Percentiles rank a stretch among this genome's conserved stretches.
Conservation (phyloP, 257 asterid species). For the Fraxinus cuspidata region DNA sequence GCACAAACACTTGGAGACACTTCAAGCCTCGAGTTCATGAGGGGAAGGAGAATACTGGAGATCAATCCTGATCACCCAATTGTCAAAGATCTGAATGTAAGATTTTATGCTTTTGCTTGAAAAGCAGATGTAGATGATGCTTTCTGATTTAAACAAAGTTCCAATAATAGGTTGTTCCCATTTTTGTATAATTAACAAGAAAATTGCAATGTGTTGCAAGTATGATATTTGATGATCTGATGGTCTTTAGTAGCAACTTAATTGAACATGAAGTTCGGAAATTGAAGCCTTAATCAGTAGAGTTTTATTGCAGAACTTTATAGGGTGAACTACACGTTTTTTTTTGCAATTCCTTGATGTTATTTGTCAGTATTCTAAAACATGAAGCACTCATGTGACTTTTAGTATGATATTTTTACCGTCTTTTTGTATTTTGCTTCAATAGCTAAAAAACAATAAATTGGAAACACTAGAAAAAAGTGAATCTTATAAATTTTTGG, state of each 20-base stretch:
- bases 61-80: slow-evolving; percentile 96
- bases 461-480: neutral
- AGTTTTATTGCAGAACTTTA: neutral
- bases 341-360: neutral
- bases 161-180: neutral
- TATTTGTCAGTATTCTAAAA: too few relatives aligned
- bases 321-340: neutral
- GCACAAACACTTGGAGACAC: slow-evolving; percentile 98
- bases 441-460: neutral
- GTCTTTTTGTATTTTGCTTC: neutral
- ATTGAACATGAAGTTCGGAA: neutral
- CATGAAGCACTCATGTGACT: neutral
- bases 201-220: neutral
- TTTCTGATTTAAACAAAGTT: neutral
- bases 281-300: neutral
- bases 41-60: slow-evolving; percentile 95
- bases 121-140: neutral
- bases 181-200: neutral
- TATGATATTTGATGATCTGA: neutral
- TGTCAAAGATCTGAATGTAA: slow-evolving; percentile 86
- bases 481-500: neutral
- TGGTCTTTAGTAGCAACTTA: neutral
- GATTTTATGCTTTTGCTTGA: slow-evolving; percentile 15
- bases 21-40: slow-evolving; percentile 90
- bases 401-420: too few relatives aligned